Base-by-base conservation (phyloP, 768 basidiomycete genomes). In the Termitomyces titanicus region DNA sequence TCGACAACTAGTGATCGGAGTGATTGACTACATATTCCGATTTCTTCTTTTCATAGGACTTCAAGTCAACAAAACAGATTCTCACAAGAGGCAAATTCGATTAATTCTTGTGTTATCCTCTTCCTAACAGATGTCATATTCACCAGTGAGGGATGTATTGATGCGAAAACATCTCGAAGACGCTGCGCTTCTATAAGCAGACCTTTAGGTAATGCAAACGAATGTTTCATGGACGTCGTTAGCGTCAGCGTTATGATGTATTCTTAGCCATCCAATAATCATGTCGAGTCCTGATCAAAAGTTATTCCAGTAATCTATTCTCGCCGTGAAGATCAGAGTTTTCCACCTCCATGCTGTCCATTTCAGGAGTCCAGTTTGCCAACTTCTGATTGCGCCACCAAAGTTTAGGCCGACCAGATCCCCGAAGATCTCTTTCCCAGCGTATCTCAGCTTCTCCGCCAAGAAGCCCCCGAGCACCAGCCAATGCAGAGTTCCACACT, bases 401-500 rank as follows among this genome's bases (percentile, higher is more conserved):
- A 5, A 81, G 62, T 9, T 71, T 73, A 2, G 79, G 79, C 25
- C 74, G 67, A 18, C 75, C 75, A n/a, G 55, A 58, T 5, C 66
- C 70, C 31, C 54, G 61, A 17, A 60, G 27, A 24, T 63, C 66
- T 47, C 80, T 72, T 65, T 89, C 86, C 85, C 88, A 89, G 3
- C 88, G 76, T 2, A 85, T 70, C 62, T 91, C 86, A 58, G 88
- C 68, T 48, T 79, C 70, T 2, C 85, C 85, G 1, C 75, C 67
- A 34, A 94, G 68, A 24, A 91, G 46, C 3, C 88, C 88, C 5
- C 66, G 60, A 39, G 71, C 60, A 3, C 82, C 79, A 6, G 72
- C 73, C 5, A 94, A 72, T 2, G 89, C 86, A 1, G 81, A 76
- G 65, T 94, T 93, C 77, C 86, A 89, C 34, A 86, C 70, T 0